These are phyloP conservation scores for Lactarius hatsudake DNA, from an alignment of 768 basidiomycete genomes.

Conservation along the genomic window DNA sequence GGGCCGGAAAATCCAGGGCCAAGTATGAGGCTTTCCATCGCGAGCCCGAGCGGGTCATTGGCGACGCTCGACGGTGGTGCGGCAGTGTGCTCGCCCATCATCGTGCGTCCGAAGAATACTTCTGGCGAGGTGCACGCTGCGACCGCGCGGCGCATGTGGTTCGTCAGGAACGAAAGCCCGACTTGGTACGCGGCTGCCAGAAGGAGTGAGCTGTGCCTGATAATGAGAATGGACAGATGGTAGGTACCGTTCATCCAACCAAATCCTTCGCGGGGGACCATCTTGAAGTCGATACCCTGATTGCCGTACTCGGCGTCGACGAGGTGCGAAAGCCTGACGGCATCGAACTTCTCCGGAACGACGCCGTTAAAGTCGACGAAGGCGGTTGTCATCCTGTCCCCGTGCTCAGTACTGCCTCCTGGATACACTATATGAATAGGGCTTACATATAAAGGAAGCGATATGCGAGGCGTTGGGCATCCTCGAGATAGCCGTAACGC, in stretches of 20 bases:
- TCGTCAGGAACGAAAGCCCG: constrained; percentile 90
- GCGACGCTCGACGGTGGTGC: constrained; percentile 34
- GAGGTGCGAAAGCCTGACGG: constrained; percentile 90
- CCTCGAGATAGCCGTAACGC: constrained; percentile 92
- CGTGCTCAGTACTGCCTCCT: constrained; percentile 7
- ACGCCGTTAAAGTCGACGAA: constrained; percentile 98
- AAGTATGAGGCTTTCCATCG: constrained; percentile 37
- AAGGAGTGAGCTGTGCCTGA: not conserved
- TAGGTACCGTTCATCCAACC: constrained; percentile 94
- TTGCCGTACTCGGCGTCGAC: constrained; percentile 98
- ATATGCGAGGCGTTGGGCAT: constrained; percentile 91
- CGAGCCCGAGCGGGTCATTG: constrained; percentile 40
- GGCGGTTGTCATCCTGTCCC: constrained; percentile 81
- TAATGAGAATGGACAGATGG: too few relatives aligned
- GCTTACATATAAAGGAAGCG: constrained; percentile 95
- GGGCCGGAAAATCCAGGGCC: constrained; percentile 10
- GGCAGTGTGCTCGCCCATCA: constrained; percentile 39
- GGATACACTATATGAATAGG: constrained; percentile 1
- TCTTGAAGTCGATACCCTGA: constrained; percentile 95
- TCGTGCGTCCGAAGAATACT: constrained; percentile 64
- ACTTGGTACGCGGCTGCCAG: constrained; percentile 87
- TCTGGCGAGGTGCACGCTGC: constrained; percentile 93
- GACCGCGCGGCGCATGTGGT: constrained; percentile 92
- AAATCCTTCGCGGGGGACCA: constrained; percentile 96
- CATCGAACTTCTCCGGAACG: constrained; percentile 99